A percentile compares a stretch with the other conserved stretches of the same genome.
These are phyloP conservation scores for Gloeopeniophorella convolvens DNA, from an alignment of 768 basidiomycete genomes.

Conservation along the genomic window DNA sequence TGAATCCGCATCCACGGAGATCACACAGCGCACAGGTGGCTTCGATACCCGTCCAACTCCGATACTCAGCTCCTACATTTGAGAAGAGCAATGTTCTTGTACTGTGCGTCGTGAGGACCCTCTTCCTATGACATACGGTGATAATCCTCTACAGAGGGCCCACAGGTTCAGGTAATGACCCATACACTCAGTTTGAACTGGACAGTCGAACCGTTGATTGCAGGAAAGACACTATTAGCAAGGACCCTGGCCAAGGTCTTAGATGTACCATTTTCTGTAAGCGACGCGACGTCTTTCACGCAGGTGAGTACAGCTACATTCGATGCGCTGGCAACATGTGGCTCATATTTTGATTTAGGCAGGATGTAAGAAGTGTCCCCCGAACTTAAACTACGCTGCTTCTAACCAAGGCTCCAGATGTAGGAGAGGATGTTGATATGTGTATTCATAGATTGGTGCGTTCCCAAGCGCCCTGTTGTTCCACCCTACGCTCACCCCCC, in stretches of 20 bases:
- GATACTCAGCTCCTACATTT: conserved; percentile 50
- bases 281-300: conserved; percentile 92
- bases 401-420: conserved; percentile 44
- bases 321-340: not conserved
- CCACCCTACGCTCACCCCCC: not conserved
- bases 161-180: conserved; percentile 66
- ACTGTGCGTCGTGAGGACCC: conserved; percentile 47
- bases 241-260: conserved; percentile 85
- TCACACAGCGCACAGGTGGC: conserved; percentile 5
- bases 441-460: conserved; percentile 77
- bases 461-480: conserved; percentile 1
- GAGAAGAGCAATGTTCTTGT: conserved; percentile 97
- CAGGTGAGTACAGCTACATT: conserved; percentile 44
- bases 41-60: conserved; percentile 31
- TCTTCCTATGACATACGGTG: conserved; percentile 10
- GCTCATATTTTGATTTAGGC: conserved; percentile 37
- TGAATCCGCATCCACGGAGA: conserved; percentile 51
- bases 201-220: conserved; percentile 7
- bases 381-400: not conserved
- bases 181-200: not conserved
- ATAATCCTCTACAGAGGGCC: conserved; percentile 49
- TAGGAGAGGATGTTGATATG: conserved; percentile 95
- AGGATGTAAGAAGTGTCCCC: conserved; percentile 48
- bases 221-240: conserved; percentile 88
- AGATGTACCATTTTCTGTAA: conserved; percentile 91